Conservation (phyloP, 176 grass and related monocot species). For the Ananas comosus region DNA sequence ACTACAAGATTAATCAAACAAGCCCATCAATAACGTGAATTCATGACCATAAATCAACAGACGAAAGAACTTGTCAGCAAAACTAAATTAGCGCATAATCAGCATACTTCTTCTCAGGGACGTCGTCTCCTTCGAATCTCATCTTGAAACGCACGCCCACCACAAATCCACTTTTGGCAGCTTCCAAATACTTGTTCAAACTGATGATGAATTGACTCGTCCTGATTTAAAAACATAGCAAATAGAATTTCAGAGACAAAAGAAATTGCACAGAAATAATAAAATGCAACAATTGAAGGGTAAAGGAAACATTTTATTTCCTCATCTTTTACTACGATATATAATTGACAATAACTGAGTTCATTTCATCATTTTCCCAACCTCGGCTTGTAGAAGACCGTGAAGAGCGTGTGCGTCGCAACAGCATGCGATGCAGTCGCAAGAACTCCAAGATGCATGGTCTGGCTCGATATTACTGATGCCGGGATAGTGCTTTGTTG, state of each 20-base stretch:
- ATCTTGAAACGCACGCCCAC: constrained; percentile 44
- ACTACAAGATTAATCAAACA: constrained; percentile 27
- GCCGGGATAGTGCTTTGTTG: constrained; percentile 69
- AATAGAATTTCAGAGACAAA: not conserved
- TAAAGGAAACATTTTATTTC: constrained; percentile 1
- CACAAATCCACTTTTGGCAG: constrained; percentile 26
- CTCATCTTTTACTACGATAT: constrained; percentile 6
- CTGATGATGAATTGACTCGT: constrained; percentile 59
- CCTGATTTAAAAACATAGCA: constrained; percentile 35
- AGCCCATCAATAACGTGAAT: not conserved
- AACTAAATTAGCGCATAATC: not conserved
- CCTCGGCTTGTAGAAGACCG: constrained; percentile 93
- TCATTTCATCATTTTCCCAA: constrained; percentile 7
- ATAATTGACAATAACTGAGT: not conserved
- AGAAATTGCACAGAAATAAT: constrained; percentile 1
- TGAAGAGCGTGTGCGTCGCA: constrained; percentile 60
- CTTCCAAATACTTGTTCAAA: constrained; percentile 43
- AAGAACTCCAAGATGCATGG: constrained; percentile 92
- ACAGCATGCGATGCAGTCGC: constrained; percentile 88
- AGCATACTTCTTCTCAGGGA: constrained; percentile 41
- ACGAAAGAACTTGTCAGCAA: too few relatives aligned
- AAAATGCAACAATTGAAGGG: not conserved
- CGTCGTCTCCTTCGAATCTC: constrained; percentile 51
- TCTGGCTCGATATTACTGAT: constrained; percentile 95
- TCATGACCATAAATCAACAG: too few relatives aligned